Conservation (phyloP, 176 grass and related monocot species). For the Urochloa ruziziensis region DNA sequence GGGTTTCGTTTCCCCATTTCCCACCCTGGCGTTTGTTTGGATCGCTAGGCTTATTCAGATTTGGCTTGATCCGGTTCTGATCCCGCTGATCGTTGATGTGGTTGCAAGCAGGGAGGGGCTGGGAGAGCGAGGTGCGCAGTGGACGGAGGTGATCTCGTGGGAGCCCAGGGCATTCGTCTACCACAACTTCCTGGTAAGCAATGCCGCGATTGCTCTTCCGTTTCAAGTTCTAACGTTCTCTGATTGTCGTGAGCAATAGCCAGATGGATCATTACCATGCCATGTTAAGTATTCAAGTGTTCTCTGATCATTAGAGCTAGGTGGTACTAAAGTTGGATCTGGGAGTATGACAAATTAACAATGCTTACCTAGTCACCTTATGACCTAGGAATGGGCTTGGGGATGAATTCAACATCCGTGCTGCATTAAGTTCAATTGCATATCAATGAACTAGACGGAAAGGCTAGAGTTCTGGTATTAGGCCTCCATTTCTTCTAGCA, state of each 20-base stretch:
- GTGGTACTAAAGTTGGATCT: not conserved
- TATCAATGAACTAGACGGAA: not conserved
- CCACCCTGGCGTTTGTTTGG: not conserved
- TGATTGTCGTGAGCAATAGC: too few relatives aligned
- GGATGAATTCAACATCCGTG: not conserved
- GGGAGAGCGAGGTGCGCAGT: constrained; percentile 75
- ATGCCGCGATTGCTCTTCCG: not conserved
- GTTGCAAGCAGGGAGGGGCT: constrained; percentile 48
- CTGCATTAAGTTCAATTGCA: not conserved
- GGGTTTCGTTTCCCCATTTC: not conserved
- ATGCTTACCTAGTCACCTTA: not conserved
- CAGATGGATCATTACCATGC: not conserved
- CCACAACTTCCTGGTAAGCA: constrained; percentile 80
- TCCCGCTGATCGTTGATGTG: not conserved
- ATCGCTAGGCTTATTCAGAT: not conserved
- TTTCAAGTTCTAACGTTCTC: not conserved
- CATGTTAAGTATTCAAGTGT: not conserved
- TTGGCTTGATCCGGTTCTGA: constrained; percentile 8
- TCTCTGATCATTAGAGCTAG: not conserved
- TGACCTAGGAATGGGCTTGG: not conserved
- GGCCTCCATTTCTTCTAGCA: not conserved
- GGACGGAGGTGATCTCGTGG: constrained; percentile 97
- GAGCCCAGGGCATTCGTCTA: constrained; percentile 80
- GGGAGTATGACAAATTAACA: not conserved
- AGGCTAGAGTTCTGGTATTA: not conserved